phyloP scores from a whole-genome alignment of 768 basidiomycete species.

The Thelephora aurantiotincta region DNA sequence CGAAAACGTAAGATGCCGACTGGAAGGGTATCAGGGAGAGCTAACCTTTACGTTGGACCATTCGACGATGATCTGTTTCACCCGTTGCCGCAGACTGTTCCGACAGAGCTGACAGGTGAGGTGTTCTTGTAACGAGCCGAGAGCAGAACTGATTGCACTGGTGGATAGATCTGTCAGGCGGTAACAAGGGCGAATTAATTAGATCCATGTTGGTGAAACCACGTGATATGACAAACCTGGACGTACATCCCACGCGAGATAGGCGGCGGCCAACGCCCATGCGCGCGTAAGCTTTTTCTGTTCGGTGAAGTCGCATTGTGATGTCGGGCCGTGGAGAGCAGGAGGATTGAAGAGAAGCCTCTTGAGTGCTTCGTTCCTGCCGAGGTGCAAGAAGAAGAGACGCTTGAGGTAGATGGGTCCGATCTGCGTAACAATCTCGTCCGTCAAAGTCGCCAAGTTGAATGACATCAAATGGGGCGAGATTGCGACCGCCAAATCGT shows the following conservation, averaged over 20 bases:
- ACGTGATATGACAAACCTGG: constrained; percentile 38
- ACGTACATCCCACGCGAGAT: constrained; percentile 73
- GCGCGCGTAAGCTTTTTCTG: constrained; percentile 71
- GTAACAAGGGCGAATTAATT: not conserved
- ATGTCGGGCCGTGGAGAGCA: constrained; percentile 58
- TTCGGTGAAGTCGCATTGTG: constrained; percentile 53
- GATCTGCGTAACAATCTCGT: constrained; percentile 54
- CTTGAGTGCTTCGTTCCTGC: constrained; percentile 71
- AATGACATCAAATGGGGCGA: constrained; percentile 67
- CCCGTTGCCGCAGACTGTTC: constrained; percentile 43
- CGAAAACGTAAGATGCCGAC: not conserved
- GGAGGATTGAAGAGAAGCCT: constrained; percentile 65
- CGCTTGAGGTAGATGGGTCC: constrained; percentile 69
- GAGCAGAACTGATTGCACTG: constrained; percentile 54
- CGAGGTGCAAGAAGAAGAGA: constrained; percentile 74
- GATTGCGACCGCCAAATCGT: constrained; percentile 61
- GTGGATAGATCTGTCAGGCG: constrained; percentile 49
- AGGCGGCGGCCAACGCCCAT: constrained; percentile 73
- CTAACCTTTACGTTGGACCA: constrained; percentile 72
- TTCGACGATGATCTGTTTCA: constrained; percentile 53
- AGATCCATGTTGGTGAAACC: not conserved
- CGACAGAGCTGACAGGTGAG: constrained; percentile 59
- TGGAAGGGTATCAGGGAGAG: too few relatives aligned
- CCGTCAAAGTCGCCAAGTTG: constrained; percentile 50
- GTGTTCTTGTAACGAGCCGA: constrained; percentile 56